Base-by-base conservation (phyloP, 2,329 filamentous ascomycete genomes). In the Fusarium albidum region DNA sequence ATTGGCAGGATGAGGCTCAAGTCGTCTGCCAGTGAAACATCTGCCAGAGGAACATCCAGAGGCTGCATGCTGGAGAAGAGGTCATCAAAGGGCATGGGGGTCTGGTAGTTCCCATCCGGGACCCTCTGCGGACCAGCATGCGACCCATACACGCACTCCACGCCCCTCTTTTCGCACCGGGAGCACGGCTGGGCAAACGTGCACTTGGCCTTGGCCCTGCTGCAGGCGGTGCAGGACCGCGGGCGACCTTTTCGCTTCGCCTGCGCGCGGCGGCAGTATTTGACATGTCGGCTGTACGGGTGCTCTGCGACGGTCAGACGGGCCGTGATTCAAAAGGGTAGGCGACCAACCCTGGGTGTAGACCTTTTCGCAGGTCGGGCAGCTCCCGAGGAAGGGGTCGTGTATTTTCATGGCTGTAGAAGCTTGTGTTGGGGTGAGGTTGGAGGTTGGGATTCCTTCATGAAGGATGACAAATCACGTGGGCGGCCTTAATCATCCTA, bases 251-350 rank as follows among this genome's bases (percentile, higher is more conserved):
- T 69, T 4, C 67, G 64, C 11, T 34, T 59, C 0, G 7, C n/a
- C 13, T 67, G 63, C 1, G 67, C 67, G 9, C 61, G 61, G 1
- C 51, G 61, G 8, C 67, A 69, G 1, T 69, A 69, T 9, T 57
- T 63, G 5, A 68, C 26, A 31, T 69, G 67, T 0, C 67, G 67
- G 12, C 57, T 67, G 17, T 47, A 69, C 1, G 64, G 43, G 3
- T 63, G 45, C 15, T 64, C 66, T 6, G 1, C 2, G 3, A 9
- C 1, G 8, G 15, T 56, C 5, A 61, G 21, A 21, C n/a, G 37
- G 6, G 1, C 3, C 6, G 10, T 3, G 12, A 15, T 1, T 9
- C n/a, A 21, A 6, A 3, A 6, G 21, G 6, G 9, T 21, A 7
- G 9, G 8, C 5, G 2, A 12, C 18, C 6, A 32, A 68, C 66